phyloP scores from a whole-genome alignment of 768 basidiomycete genomes.

The Fomitopsis pulvina region DNA sequence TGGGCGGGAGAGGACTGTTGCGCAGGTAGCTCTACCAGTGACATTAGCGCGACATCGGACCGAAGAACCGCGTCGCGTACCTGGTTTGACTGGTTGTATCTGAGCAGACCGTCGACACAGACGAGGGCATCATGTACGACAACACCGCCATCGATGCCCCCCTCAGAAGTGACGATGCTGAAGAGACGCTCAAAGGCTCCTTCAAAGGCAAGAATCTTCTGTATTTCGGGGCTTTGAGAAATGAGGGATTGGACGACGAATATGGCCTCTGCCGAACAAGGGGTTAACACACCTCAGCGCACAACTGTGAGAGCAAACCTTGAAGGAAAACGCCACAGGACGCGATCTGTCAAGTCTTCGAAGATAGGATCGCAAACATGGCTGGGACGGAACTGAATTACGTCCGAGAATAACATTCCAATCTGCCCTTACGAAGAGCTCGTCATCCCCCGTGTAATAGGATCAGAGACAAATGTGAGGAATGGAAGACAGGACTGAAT shows the following conservation, averaged over 20 bases:
- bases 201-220: constrained; percentile 94
- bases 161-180: constrained; percentile 79
- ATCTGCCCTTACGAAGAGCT: background rate
- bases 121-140: constrained; percentile 81
- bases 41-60: background rate
- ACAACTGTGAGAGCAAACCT: background rate
- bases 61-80: constrained; percentile 30
- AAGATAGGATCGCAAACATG: background rate
- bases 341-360: background rate
- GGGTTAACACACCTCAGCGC: background rate
- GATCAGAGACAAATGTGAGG: background rate
- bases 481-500: background rate
- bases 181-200: constrained; percentile 96
- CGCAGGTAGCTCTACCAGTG: constrained; percentile 85
- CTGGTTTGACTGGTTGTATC: constrained; percentile 94
- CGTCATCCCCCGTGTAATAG: background rate
- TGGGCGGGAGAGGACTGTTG: constrained; percentile 69
- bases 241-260: constrained; percentile 76
- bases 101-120: constrained; percentile 79
- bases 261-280: constrained; percentile 58
- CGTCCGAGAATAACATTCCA: background rate
- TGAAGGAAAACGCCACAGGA: background rate
- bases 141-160: constrained; percentile 87
- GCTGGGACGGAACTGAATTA: background rate
- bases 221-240: constrained; percentile 86